Conservation (phyloP, 768 basidiomycete genomes). For the Collybiopsis luxurians region DNA sequence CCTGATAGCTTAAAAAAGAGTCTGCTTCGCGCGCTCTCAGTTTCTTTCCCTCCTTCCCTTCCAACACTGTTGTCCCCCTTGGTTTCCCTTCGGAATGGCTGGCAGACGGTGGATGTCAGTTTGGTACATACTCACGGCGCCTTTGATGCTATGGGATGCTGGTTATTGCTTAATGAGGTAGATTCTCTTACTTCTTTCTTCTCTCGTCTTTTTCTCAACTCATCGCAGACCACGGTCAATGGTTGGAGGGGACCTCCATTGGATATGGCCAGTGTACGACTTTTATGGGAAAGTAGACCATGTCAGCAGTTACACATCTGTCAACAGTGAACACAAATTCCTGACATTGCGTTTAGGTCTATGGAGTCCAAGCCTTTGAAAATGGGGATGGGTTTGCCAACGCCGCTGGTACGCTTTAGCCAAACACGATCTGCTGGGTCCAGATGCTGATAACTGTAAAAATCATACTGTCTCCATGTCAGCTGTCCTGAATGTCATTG, state of each 20-base stretch:
- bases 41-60: background rate
- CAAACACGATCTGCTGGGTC: too few relatives aligned
- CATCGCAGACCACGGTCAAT: slow-evolving; percentile 17
- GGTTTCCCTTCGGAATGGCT: background rate
- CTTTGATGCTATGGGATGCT: slow-evolving; percentile 73
- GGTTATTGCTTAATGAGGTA: slow-evolving; percentile 81
- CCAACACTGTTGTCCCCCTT: background rate
- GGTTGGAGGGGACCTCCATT: slow-evolving; percentile 79
- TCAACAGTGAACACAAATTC: background rate
- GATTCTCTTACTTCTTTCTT: slow-evolving; percentile 18
- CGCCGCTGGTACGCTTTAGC: slow-evolving; percentile 66
- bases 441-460: too few relatives aligned
- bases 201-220: background rate
- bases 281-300: slow-evolving; percentile 64
- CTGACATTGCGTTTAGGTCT: slow-evolving; percentile 50
- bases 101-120: slow-evolving; percentile 1
- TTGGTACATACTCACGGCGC: slow-evolving; percentile 14
- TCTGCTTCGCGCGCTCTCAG: background rate
- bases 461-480: slow-evolving; percentile 3
- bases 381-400: slow-evolving; percentile 77
- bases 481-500: slow-evolving; percentile 81
- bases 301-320: slow-evolving; percentile 27
- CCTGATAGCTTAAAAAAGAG: background rate
- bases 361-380: slow-evolving; percentile 66
- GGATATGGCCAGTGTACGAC: slow-evolving; percentile 86